Base-by-base conservation (phyloP, 2,329 filamentous ascomycete genomes). In the Malbranchea cinnamomea region DNA sequence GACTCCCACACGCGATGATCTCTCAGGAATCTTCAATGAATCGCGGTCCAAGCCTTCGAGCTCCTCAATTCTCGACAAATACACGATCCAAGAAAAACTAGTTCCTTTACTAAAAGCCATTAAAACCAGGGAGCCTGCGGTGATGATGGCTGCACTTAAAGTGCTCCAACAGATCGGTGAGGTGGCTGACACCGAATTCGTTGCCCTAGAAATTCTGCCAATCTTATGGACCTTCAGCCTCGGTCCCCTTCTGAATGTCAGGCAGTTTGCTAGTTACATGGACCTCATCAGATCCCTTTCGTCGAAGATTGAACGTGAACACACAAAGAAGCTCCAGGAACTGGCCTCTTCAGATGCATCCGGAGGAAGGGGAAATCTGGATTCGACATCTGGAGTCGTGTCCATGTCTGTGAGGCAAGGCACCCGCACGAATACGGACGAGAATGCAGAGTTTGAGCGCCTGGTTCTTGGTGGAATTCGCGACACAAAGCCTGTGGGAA, bases 11-110 rank as follows among this genome's bases (percentile, higher is more conserved):
- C 59, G 60, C 23, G 82, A 89, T 49, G 85, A 82, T 4, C 64
- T 94, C 2, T 77, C 82, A 40, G 84, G 83, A 0, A 62, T 85
- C 7, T 38, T 48, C 10, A 43, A 49, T 23, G 49, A 48, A 46
- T 58, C 23, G 54, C 68, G 40, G 50, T 61, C 30, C 61, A 68
- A 44, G 40, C 33, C 47, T 46, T 28, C 71, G 68, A 45, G 24
- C 15, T 69, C 68, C 3, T 83, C 74, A 2, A 85, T 87, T 3
- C 62, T 98, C 16, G 89, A 98, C 59, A 95, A 95, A 53, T 95
- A 89, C 48, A 95, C 89, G 0, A 87, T 98, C 59, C 89, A 98
- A 52, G 89, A 98, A 50, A 95, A 94, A 60, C 80, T 98, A 19
- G 71, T 95, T 0, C 89, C 89, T 0, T 60, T 95, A 4, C 66